A percentile compares a stretch with the other conserved stretches of the same genome.
These are phyloP conservation scores for Neurospora intermedia DNA, from an alignment of 495 filamentous ascomycete species.

Conservation along the genomic window DNA sequence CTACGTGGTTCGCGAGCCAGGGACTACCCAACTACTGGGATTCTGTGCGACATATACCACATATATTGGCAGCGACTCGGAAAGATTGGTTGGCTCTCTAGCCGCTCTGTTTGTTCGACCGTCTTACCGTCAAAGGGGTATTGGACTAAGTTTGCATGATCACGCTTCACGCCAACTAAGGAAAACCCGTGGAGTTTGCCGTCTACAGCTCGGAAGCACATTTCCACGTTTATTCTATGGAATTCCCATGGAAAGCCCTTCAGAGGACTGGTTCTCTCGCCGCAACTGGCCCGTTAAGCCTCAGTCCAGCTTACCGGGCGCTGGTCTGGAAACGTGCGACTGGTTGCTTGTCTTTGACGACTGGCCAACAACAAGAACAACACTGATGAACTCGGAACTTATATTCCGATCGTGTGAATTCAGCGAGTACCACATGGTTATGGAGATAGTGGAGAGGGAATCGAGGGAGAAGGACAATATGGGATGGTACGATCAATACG, in stretches of 20 bases:
- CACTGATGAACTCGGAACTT: constrained; percentile 24
- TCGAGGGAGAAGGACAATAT: constrained; percentile 30
- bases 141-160: constrained; percentile 47
- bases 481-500: constrained; percentile 47
- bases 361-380: constrained; percentile 24
- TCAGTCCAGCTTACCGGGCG: constrained; percentile 23
- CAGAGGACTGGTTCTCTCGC: constrained; percentile 47
- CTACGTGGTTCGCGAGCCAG: constrained; percentile 47
- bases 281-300: constrained; percentile 45
- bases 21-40: constrained; percentile 39
- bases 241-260: constrained; percentile 33
- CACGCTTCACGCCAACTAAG: constrained; percentile 43
- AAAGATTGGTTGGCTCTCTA: constrained; percentile 47
- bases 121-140: constrained; percentile 40
- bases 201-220: constrained; percentile 49
- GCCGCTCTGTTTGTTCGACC: constrained; percentile 48
- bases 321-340: constrained; percentile 43
- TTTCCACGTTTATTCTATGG: constrained; percentile 52
- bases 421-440: constrained; percentile 40
- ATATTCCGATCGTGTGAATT: constrained; percentile 39
- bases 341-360: constrained; percentile 44
- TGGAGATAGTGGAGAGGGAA: constrained; percentile 42
- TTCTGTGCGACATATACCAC: constrained; percentile 52
- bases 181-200: constrained; percentile 41
- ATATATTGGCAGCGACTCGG: constrained; percentile 40